phyloP scores from a whole-genome alignment of 257 asterid species.

The Nicotiana otophora region DNA sequence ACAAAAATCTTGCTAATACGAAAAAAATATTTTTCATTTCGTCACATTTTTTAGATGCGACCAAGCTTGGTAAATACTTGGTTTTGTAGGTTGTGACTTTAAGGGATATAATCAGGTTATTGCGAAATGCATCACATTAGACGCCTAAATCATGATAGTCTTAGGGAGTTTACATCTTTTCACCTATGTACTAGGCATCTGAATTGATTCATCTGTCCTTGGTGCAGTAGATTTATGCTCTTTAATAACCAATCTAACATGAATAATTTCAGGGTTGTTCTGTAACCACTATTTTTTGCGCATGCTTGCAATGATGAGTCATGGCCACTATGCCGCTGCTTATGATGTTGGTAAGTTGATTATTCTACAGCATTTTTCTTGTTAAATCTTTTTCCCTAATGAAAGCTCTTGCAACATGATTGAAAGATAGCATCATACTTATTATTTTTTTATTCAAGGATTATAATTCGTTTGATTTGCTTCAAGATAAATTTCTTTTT shows the following conservation, averaged over 20 bases:
- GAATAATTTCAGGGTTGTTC: slow-evolving; percentile 47
- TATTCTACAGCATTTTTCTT: neutral
- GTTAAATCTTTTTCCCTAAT: neutral
- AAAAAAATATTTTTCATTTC: neutral
- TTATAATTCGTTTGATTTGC: neutral
- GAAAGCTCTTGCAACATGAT: neutral
- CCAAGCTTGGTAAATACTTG: neutral
- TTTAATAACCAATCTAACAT: neutral
- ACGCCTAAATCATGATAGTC: neutral
- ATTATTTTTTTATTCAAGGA: neutral
- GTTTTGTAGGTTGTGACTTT: neutral
- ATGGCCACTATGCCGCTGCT: slow-evolving; percentile 62
- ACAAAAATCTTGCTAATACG: neutral
- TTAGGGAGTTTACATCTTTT: neutral
- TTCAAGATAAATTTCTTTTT: slow-evolving; percentile 1
- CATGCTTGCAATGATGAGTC: slow-evolving; percentile 71
- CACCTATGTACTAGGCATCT: neutral
- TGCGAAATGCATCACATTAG: neutral
- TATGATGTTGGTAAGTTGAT: slow-evolving; percentile 44
- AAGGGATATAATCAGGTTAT: neutral
- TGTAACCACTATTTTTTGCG: slow-evolving; percentile 92
- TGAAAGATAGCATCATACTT: neutral
- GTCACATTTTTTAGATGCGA: neutral
- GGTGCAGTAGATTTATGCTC: neutral
- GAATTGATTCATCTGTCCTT: neutral